Conservation (phyloP, 768 basidiomycete species). For the Sutorius australiensis region DNA sequence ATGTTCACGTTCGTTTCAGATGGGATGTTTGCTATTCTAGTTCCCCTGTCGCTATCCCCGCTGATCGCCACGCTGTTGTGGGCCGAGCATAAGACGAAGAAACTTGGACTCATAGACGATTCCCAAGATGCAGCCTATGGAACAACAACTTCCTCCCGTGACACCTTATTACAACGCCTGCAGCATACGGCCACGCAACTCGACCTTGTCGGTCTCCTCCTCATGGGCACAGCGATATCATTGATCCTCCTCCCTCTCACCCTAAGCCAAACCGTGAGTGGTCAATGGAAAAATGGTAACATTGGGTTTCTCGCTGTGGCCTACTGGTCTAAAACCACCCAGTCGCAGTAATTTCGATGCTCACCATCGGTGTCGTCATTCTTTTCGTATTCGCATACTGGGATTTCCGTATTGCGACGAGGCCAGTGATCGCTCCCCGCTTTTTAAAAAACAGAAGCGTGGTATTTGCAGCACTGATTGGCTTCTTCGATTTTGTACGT, state of each 20-base stretch:
- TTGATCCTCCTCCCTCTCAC: constrained; percentile 57
- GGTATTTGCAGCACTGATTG: constrained; percentile 55
- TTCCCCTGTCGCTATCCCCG: constrained; percentile 47
- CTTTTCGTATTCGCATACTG: constrained; percentile 43
- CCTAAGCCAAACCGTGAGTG: constrained; percentile 37
- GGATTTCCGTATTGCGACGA: constrained; percentile 48
- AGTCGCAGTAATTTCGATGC: constrained; percentile 52
- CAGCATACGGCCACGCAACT: constrained; percentile 33
- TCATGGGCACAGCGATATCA: constrained; percentile 48
- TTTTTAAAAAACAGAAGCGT: constrained; percentile 60
- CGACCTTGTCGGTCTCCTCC: constrained; percentile 48
- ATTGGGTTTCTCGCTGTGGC: background rate
- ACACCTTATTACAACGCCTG: constrained; percentile 4
- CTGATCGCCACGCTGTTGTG: constrained; percentile 53
- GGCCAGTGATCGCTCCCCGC: constrained; percentile 58
- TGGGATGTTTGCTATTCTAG: constrained; percentile 55
- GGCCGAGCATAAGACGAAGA: constrained; percentile 48
- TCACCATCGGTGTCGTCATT: constrained; percentile 44
- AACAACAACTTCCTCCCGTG: background rate
- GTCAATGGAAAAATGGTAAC: constrained; percentile 44
- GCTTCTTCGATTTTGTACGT: constrained; percentile 58
- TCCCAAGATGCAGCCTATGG: background rate
- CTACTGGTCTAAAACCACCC: constrained; percentile 3
- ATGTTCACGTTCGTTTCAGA: constrained; percentile 31
- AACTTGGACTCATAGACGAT: constrained; percentile 29